Evolutionary conservation across 352 stramenopile species (phyloP), one percentile per base, ranked within the genome.

Genomic region (Phytophthora macrochlamydospora): DNA sequence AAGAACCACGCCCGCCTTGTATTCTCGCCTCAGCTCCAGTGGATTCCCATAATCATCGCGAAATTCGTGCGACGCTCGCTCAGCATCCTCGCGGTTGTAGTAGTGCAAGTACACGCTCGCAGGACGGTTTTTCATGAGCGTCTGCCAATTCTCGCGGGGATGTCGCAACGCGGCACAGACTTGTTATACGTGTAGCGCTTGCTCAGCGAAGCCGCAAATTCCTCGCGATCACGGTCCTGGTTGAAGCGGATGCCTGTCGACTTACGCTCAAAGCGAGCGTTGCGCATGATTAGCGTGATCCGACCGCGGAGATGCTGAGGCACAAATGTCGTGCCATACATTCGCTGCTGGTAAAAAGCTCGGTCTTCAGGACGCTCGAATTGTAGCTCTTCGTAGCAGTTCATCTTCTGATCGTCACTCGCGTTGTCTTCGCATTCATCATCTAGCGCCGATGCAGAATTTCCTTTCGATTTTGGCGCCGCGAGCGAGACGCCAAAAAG

Each of bases 241-340:
- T 90, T 90, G 45, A 90, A 90, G 12, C 72, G 76, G 28, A 88
- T 82, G 7, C 81, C 79, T 2, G 72, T 86, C 7, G 81, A 85
- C 44, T 87, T 87, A 43, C 81, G 76, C 62, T 84, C 72, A 49
- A 84, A 90, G 12, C 60, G 61, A 13, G 81, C 71, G 56, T 81
- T 83, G 13, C 76, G 72, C 48, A 80, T 64, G 31, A 87, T 75
- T 18, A 87, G 48, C 8, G 79, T 86, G 35, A 68, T 76, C 33
- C 63, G 59, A 2, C 69, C 73, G 9, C 76, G 78, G 13, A 88
- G 32, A 14, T 60, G 43, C 51, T 85, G 79, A 14, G 81, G 81
- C 18, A 87, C 67, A 58, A 90, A 90, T 4, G 46, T 59, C 3
- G 76, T 85, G 38, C 81, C 76, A 44, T 88, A 88, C 69, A 90